A percentile compares a stretch with the other conserved stretches of the same genome.
Evolutionary conservation across 768 basidiomycete genomes (phyloP).

Genomic region (Serendipita indica): DNA sequence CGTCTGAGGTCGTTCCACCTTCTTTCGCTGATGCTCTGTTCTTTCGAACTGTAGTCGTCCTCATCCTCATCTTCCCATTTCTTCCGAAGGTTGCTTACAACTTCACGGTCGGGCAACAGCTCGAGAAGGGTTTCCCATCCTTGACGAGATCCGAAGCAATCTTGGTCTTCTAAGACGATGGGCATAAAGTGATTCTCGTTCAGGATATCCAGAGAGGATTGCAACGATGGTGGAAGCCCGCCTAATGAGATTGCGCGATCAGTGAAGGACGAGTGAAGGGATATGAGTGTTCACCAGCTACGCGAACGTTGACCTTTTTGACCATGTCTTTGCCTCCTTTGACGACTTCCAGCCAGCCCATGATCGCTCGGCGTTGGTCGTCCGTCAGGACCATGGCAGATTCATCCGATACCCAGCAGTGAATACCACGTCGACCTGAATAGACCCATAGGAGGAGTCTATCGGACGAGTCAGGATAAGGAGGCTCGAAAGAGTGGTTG

Average conservation of each 20-base stretch:
- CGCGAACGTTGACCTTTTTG: background rate
- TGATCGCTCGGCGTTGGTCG: slow-evolving; percentile 73
- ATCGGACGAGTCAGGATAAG: background rate
- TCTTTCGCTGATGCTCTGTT: slow-evolving; percentile 19
- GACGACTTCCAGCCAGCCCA: slow-evolving; percentile 75
- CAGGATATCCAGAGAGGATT: slow-evolving; percentile 36
- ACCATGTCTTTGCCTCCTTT: slow-evolving; percentile 17
- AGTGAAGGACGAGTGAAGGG: background rate
- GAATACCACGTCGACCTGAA: slow-evolving; percentile 95
- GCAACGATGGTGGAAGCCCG: slow-evolving; percentile 17
- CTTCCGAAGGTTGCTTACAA: background rate
- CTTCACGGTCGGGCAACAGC: slow-evolving; percentile 50
- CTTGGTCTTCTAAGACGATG: slow-evolving; percentile 67
- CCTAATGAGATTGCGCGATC: slow-evolving; percentile 9
- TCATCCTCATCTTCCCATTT: slow-evolving; percentile 3
- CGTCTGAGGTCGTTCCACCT: slow-evolving; percentile 56
- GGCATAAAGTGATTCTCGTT: slow-evolving; percentile 37
- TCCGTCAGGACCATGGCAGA: slow-evolving; percentile 83
- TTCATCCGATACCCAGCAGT: slow-evolving; percentile 89
- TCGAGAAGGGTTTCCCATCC: slow-evolving; percentile 63
- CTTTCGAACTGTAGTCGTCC: background rate
- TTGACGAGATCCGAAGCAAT: slow-evolving; percentile 51
- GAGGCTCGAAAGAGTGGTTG: background rate
- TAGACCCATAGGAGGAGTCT: slow-evolving; percentile 79
- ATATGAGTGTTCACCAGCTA: background rate